A percentile compares a stretch with the other conserved stretches of the same genome.
Conservation (phyloP, 306 rosid species). For the Vigna angularis region DNA sequence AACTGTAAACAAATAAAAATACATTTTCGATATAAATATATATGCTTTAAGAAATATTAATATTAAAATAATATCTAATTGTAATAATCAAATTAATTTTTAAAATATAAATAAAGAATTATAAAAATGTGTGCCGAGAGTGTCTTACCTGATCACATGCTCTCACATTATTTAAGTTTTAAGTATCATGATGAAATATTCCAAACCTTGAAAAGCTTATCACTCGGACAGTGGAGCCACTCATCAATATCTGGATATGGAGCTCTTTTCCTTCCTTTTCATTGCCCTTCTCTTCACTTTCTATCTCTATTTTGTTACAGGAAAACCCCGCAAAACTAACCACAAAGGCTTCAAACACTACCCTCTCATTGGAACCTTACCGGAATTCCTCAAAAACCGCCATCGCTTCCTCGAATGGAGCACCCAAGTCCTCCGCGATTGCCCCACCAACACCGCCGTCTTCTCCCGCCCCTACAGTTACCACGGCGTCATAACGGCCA, state of each 20-base stretch:
- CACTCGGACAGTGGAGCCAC: not conserved
- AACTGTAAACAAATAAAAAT: too few relatives aligned
- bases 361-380: conserved; percentile 63
- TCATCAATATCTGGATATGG: not conserved
- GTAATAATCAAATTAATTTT: too few relatives aligned
- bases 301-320: conserved; percentile 28
- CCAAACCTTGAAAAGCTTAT: not conserved
- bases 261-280: conserved; percentile 22
- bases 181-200: not conserved
- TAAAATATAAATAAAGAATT: too few relatives aligned
- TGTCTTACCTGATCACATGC: too few relatives aligned
- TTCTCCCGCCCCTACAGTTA: conserved; percentile 49
- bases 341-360: conserved; percentile 55
- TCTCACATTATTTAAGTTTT: too few relatives aligned
- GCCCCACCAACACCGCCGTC: conserved; percentile 61
- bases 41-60: too few relatives aligned
- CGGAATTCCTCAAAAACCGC: conserved; percentile 60
- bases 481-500: conserved; percentile 60
- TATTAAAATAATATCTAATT: too few relatives aligned
- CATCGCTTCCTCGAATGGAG: conserved; percentile 71
- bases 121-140: too few relatives aligned
- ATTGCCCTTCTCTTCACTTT: conserved; percentile 26
- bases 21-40: too few relatives aligned
- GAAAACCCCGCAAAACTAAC: not conserved
- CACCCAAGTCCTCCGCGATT: conserved; percentile 52